Percentiles rank a stretch among this genome's conserved stretches.
phyloP scores from a whole-genome alignment of 169 alveolate genomes.

The Ichthyophthirius multifiliis region DNA sequence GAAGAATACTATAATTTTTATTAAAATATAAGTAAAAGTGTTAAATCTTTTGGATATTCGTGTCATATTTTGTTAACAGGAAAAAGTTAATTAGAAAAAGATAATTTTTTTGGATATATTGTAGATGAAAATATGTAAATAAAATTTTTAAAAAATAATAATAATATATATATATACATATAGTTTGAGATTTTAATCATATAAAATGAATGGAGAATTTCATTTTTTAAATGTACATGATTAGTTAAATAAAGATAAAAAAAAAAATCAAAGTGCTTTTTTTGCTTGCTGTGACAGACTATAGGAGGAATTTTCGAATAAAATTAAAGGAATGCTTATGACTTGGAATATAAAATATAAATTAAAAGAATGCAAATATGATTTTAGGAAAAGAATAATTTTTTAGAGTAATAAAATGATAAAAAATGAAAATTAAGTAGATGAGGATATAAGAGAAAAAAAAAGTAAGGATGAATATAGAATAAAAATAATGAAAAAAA shows the following conservation, averaged over 20 bases:
- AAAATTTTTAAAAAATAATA: no score
- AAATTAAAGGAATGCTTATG: background rate
- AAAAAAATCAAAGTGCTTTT: background rate
- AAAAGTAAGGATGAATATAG: background rate
- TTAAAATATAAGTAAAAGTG: background rate
- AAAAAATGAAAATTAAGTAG: background rate
- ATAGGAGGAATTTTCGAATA: background rate
- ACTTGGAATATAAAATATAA: background rate
- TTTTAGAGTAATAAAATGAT: background rate
- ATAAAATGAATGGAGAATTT: slow-evolving; percentile 9
- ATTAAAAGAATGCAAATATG: background rate
- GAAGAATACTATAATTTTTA: slow-evolving; percentile 5
- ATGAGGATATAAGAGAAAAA: background rate
- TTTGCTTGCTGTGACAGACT: background rate
- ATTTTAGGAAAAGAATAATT: background rate
- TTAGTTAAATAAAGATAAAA: background rate
- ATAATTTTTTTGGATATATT: background rate
- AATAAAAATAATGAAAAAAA: background rate
- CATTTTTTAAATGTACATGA: background rate
- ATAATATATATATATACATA: background rate
- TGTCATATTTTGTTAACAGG: background rate
- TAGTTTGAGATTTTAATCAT: background rate
- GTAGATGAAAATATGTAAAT: background rate
- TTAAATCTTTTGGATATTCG: background rate
- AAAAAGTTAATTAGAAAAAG: background rate